phyloP scores from a whole-genome alignment of 371 early-diverging fungal genomes.

The Circinella umbellata region DNA sequence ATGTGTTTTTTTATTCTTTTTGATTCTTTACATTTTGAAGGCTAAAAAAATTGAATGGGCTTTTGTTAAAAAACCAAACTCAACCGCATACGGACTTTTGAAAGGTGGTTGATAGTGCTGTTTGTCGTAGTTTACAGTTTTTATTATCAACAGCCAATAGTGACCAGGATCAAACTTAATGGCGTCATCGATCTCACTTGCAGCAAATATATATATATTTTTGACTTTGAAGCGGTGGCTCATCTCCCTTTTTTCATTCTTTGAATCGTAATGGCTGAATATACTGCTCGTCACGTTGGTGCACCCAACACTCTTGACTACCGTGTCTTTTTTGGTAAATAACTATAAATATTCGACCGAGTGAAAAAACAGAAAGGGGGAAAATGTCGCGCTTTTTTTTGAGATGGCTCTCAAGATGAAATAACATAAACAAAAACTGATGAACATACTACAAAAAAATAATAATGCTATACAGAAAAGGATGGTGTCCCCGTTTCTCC shows the following conservation, averaged over 20 bases:
- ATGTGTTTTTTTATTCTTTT: no score
- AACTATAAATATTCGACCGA: background rate
- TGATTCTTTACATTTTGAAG: no score
- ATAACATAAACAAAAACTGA: background rate
- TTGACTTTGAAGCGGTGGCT: background rate
- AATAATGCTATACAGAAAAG: constrained; percentile 32
- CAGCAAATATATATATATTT: background rate
- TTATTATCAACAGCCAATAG: constrained; percentile 1
- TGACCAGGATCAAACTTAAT: background rate
- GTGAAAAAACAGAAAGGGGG: no score
- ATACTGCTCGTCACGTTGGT: constrained; percentile 78
- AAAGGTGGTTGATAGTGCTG: no score
- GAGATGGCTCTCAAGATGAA: no score
- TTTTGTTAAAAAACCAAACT: no score
- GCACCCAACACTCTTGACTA: constrained; percentile 88
- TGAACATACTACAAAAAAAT: background rate
- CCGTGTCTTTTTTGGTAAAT: constrained; percentile 84
- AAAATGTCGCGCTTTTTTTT: no score
- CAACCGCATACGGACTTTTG: no score
- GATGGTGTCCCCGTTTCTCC: constrained; percentile 73
- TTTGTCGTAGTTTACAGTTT: background rate
- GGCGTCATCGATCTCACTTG: constrained; percentile 1
- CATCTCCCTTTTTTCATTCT: constrained; percentile 19
- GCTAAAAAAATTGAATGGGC: no score
- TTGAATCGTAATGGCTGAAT: constrained; percentile 56